These are phyloP conservation scores for Eucalyptus grandis DNA, from an alignment of 345 rosid species.

Conservation along the genomic window DNA sequence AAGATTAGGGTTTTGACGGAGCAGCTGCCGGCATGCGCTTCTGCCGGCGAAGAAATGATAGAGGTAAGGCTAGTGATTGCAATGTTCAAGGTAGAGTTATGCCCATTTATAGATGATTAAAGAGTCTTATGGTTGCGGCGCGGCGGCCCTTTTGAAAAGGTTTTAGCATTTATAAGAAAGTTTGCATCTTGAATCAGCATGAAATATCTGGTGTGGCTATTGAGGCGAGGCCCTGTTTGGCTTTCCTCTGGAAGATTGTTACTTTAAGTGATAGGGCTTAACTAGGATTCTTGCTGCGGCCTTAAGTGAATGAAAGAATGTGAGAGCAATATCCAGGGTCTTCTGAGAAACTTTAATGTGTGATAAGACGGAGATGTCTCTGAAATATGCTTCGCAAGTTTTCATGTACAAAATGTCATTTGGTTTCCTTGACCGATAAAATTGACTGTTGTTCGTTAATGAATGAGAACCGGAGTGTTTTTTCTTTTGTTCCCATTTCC, in stretches of 20 bases:
- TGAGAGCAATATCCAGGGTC: neutral
- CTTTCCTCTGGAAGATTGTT: neutral
- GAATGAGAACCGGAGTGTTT: neutral
- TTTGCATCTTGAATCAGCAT: neutral
- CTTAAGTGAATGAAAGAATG: neutral
- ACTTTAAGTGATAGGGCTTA: neutral
- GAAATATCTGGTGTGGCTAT: neutral
- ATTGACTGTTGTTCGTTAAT: neutral
- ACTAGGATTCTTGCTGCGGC: neutral
- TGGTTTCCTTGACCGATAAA: neutral
- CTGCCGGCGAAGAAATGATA: conserved; percentile 54
- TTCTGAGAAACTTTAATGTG: neutral
- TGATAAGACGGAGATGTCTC: neutral
- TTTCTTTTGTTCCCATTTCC: neutral
- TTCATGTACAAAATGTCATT: neutral
- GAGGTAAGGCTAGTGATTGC: conserved; percentile 37
- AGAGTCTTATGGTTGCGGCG: neutral
- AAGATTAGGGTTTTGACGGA: conserved; percentile 51
- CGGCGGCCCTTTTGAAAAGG: neutral
- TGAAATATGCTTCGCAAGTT: neutral
- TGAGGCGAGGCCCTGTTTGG: neutral
- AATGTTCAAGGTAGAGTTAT: neutral
- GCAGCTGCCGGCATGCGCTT: conserved; percentile 63
- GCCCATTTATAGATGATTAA: neutral
- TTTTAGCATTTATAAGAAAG: neutral